phyloP scores from a whole-genome alignment of 306 rosid genomes.

The Trifolium dubium region DNA sequence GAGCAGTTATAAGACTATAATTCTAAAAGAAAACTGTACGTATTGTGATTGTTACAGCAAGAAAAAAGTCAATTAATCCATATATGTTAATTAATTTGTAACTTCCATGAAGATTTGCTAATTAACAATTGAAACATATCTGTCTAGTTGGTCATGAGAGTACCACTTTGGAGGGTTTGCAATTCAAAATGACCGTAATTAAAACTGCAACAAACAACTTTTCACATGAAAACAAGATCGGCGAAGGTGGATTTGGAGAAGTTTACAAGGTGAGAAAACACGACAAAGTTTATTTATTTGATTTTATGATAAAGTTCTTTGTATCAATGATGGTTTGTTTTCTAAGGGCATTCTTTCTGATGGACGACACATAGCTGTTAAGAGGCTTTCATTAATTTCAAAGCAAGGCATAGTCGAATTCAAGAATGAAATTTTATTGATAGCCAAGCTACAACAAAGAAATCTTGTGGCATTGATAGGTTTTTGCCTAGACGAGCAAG shows the following conservation, averaged over 20 bases:
- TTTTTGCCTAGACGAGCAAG: conserved; percentile 58
- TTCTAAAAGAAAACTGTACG: conserved; percentile 21
- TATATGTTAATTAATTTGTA: not conserved
- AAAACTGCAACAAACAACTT: conserved; percentile 33
- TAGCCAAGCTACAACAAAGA: conserved; percentile 67
- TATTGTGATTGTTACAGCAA: not conserved
- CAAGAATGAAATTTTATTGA: conserved; percentile 57
- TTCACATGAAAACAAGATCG: conserved; percentile 47
- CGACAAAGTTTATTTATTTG: not conserved
- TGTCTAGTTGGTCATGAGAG: conserved; percentile 27
- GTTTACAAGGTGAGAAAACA: conserved; percentile 56
- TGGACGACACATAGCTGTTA: conserved; percentile 68
- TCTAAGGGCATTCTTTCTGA: conserved; percentile 52
- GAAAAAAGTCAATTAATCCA: not conserved
- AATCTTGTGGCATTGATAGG: conserved; percentile 61
- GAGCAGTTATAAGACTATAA: not conserved
- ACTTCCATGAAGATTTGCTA: not conserved
- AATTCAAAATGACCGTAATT: not conserved
- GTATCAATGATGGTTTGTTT: not conserved
- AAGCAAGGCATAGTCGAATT: conserved; percentile 60
- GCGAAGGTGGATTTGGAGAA: conserved; percentile 66
- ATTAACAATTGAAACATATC: not conserved
- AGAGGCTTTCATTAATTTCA: conserved; percentile 55
- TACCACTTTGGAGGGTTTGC: not conserved
- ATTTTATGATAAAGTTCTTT: not conserved